These are phyloP conservation scores for Striga hermonthica DNA, from an alignment of 305 asterid species.

Conservation along the genomic window DNA sequence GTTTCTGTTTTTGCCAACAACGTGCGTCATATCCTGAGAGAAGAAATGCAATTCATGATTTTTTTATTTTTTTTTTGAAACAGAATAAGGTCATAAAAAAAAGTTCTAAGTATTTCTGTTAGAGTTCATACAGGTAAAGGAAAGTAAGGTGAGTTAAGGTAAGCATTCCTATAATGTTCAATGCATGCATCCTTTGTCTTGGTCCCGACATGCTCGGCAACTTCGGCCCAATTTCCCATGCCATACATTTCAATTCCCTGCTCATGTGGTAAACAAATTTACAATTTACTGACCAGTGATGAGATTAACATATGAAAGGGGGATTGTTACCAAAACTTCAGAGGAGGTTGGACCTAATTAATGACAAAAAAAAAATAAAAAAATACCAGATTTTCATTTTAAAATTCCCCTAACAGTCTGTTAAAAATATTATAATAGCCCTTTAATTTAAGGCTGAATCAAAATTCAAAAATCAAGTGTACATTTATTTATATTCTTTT, in stretches of 20 bases:
- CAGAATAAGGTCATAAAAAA: constrained; percentile 1
- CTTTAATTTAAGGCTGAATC: too few species aligned
- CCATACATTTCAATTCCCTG: constrained; percentile 89
- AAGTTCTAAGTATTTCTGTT: constrained; percentile 24
- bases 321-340: too few species aligned
- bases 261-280: constrained; percentile 5
- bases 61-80: constrained; percentile 1
- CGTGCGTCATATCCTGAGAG: constrained; percentile 73
- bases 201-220: constrained; percentile 84
- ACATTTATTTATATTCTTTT: too few species aligned
- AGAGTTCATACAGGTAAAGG: constrained; percentile 65
- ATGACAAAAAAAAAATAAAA: too few species aligned
- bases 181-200: constrained; percentile 69
- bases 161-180: constrained; percentile 62
- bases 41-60: constrained; percentile 24
- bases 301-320: too few species aligned
- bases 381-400: too few species aligned
- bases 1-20: constrained; percentile 59
- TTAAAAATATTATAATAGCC: too few species aligned
- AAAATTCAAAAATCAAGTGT: too few species aligned
- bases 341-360: too few species aligned
- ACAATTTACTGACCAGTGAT: too few species aligned
- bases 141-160: constrained; percentile 70
- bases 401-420: too few species aligned
- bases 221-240: constrained; percentile 81